Evolutionary conservation across 2,329 filamentous ascomycete genomes (phyloP).

Genomic region (Xylariaceae sp.): DNA sequence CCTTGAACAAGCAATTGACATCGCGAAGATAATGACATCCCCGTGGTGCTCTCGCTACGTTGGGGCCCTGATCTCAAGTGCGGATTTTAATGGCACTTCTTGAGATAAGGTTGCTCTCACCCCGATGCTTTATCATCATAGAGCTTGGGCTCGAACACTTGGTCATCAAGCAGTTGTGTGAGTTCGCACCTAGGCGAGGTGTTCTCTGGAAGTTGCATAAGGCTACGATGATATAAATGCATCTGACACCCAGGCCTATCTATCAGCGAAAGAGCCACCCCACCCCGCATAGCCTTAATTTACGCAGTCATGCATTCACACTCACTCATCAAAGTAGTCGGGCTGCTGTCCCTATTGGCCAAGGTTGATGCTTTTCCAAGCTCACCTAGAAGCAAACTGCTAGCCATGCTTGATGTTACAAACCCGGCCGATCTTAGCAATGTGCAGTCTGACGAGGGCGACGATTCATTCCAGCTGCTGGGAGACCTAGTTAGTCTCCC

Average conservation of each 20-base stretch:
- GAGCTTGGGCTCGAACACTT: no score
- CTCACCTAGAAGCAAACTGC: slow-evolving; percentile 14
- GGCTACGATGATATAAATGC: no score
- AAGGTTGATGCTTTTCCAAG: slow-evolving; percentile 6
- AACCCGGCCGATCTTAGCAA: slow-evolving; percentile 17
- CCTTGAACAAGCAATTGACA: no score
- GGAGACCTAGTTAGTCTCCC: slow-evolving; percentile 38
- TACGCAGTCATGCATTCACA: slow-evolving; percentile 1
- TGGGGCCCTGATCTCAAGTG: no score
- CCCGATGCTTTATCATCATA: no score
- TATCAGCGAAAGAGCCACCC: not conserved
- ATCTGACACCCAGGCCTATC: not conserved
- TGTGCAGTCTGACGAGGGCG: slow-evolving; percentile 8
- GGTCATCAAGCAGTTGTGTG: no score
- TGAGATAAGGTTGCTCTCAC: no score
- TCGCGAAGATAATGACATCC: no score
- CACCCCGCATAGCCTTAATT: not conserved
- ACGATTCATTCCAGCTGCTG: slow-evolving; percentile 28
- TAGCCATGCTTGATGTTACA: slow-evolving; percentile 15
- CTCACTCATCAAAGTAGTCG: slow-evolving; percentile 2
- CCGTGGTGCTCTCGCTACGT: no score
- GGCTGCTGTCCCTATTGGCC: not conserved
- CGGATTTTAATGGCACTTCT: no score
- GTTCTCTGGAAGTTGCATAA: no score
- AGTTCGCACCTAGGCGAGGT: no score